phyloP scores from a whole-genome alignment of 2,329 filamentous ascomycete species.

The Pseudocercospora crystallina region DNA sequence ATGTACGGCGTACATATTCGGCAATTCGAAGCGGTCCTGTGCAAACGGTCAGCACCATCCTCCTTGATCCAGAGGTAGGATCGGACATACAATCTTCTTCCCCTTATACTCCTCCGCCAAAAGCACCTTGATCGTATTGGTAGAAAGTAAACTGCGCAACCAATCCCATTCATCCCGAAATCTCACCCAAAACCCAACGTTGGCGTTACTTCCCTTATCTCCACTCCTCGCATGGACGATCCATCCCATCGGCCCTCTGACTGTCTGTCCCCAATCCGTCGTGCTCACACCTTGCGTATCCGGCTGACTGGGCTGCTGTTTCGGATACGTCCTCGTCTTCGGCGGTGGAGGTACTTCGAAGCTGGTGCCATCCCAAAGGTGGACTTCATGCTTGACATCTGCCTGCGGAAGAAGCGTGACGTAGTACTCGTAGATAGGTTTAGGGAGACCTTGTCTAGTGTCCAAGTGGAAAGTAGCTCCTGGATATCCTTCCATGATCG shows the following conservation, averaged over 20 bases:
- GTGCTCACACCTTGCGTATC: constrained; percentile 9
- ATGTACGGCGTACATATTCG: constrained; percentile 35
- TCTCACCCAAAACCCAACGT: constrained; percentile 44
- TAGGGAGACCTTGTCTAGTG: constrained; percentile 41
- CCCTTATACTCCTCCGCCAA: constrained; percentile 37
- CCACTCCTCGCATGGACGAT: constrained; percentile 36
- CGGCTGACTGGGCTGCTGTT: constrained; percentile 37
- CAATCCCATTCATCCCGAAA: constrained; percentile 35
- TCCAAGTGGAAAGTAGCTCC: constrained; percentile 35
- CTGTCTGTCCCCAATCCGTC: constrained; percentile 37
- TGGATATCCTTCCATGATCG: constrained; percentile 42
- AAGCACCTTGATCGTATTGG: constrained; percentile 29
- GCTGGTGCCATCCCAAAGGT: constrained; percentile 31
- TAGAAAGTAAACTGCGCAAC: constrained; percentile 32
- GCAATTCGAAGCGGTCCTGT: constrained; percentile 36
- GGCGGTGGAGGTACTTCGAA: constrained; percentile 37
- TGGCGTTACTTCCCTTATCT: constrained; percentile 37
- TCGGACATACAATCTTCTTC: constrained; percentile 32
- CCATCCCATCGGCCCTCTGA: constrained; percentile 39
- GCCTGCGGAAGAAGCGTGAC: constrained; percentile 38
- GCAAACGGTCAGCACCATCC: not conserved
- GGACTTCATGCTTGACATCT: constrained; percentile 29
- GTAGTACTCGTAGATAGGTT: constrained; percentile 44
- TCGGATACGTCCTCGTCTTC: constrained; percentile 33
- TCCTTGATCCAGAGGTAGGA: not conserved